Percentiles rank a stretch among this genome's conserved stretches.
Conservation (phyloP, 495 filamentous ascomycete species). For the Parathielavia appendiculata region DNA sequence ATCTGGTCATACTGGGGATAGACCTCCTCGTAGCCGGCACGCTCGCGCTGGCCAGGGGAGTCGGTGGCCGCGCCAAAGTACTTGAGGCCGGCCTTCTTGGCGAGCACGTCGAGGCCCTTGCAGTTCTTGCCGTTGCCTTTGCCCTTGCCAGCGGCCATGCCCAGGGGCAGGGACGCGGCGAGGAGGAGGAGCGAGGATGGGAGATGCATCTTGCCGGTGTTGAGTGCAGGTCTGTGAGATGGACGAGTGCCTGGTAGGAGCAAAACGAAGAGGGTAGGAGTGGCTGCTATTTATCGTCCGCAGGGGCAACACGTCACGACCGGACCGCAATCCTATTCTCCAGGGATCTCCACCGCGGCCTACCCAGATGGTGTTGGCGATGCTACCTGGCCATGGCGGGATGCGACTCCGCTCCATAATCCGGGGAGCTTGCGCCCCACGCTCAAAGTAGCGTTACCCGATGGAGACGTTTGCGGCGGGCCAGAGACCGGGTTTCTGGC, state of each 20-base stretch:
- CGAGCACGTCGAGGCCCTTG: constrained; percentile 33
- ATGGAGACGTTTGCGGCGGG: constrained; percentile 1
- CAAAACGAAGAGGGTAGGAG: neutral
- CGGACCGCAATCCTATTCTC: constrained; percentile 4
- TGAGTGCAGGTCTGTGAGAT: neutral
- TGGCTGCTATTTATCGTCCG: constrained; percentile 5
- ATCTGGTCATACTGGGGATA: constrained; percentile 36
- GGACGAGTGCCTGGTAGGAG: neutral
- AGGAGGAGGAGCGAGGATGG: constrained; percentile 18
- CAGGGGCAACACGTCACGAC: neutral
- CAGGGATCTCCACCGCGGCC: neutral
- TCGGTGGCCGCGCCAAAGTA: constrained; percentile 51
- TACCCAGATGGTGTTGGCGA: neutral
- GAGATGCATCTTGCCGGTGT: constrained; percentile 21
- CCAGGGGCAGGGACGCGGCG: constrained; percentile 14
- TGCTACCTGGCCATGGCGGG: constrained; percentile 9
- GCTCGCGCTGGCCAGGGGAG: constrained; percentile 37
- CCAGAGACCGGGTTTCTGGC: constrained; percentile 6
- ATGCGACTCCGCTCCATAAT: neutral
- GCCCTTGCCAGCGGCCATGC: constrained; percentile 14
- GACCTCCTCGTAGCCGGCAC: constrained; percentile 24
- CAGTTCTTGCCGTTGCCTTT: constrained; percentile 2
- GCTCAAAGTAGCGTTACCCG: neutral
- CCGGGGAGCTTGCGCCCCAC: neutral
- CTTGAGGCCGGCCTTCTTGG: constrained; percentile 39